Conservation (phyloP, 2,329 filamentous ascomycete species). For the Cladosporium sp. region DNA sequence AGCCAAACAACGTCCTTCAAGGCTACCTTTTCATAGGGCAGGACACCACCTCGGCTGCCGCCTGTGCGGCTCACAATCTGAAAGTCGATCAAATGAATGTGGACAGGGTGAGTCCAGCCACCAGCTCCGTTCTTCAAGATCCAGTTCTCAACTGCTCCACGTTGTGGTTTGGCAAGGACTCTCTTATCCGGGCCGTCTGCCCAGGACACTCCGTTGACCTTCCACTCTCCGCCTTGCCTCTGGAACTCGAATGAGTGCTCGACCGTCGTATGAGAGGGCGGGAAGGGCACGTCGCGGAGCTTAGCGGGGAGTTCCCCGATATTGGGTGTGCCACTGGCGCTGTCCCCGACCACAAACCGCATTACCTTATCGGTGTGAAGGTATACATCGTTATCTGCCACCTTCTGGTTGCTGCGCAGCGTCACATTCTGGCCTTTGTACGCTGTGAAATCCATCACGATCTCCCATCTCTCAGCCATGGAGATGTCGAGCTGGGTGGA, state of each 20-base stretch:
- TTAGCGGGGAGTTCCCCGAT: slow-evolving; percentile 36
- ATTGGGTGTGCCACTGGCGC: slow-evolving; percentile 32
- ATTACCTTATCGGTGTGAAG: slow-evolving; percentile 36
- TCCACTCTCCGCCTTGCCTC: slow-evolving; percentile 40
- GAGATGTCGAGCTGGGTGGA: slow-evolving; percentile 41
- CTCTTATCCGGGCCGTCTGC: slow-evolving; percentile 27
- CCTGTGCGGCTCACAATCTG: slow-evolving; percentile 47
- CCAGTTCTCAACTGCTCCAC: slow-evolving; percentile 34
- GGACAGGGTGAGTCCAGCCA: slow-evolving; percentile 39
- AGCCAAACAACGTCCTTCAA: slow-evolving; percentile 57
- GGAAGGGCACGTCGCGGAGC: slow-evolving; percentile 27
- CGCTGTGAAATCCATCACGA: slow-evolving; percentile 50
- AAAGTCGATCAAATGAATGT: slow-evolving; percentile 48
- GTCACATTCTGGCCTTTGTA: slow-evolving; percentile 42
- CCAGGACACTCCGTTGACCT: slow-evolving; percentile 44
- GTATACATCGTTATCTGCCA: slow-evolving; percentile 37
- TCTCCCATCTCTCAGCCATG: slow-evolving; percentile 54
- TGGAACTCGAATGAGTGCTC: slow-evolving; percentile 44
- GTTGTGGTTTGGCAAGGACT: slow-evolving; percentile 29
- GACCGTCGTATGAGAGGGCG: slow-evolving; percentile 30
- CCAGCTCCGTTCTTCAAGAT: slow-evolving; percentile 39
- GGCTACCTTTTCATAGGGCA: slow-evolving; percentile 48
- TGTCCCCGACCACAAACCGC: slow-evolving; percentile 43
- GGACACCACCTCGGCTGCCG: slow-evolving; percentile 23
- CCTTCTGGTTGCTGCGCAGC: slow-evolving; percentile 19